Conservation (phyloP, 1,139 yeast species). For the Hansenula lynferdii region DNA sequence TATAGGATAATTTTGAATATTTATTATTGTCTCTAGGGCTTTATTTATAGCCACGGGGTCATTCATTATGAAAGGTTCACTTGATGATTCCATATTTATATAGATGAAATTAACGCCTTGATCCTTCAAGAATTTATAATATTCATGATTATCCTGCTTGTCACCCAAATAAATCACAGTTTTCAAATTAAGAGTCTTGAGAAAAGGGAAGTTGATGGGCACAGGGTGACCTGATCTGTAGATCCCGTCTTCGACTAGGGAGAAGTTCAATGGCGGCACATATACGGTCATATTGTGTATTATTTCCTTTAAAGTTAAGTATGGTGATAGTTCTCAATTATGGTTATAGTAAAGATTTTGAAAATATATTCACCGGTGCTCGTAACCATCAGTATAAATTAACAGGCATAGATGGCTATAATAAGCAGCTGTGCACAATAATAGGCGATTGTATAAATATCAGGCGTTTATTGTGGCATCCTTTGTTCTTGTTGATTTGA, state of each 20-base stretch:
- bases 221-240: conserved; percentile 95
- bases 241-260: conserved; percentile 81
- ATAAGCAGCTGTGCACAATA: too few relatives aligned
- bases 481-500: too few relatives aligned
- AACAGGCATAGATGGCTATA: too few relatives aligned
- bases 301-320: too few relatives aligned
- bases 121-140: conserved; percentile 58
- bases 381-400: too few relatives aligned
- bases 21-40: conserved; percentile 61
- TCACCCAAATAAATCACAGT: conserved; percentile 88
- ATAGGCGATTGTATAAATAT: too few relatives aligned
- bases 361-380: too few relatives aligned
- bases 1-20: conserved; percentile 76
- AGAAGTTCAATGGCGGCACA: conserved; percentile 90
- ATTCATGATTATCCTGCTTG: conserved; percentile 52
- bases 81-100: conserved; percentile 63
- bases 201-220: conserved; percentile 74
- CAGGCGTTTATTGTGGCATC: too few relatives aligned
- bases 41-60: conserved; percentile 52
- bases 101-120: conserved; percentile 55
- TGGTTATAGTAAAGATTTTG: too few relatives aligned
- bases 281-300: conserved; percentile 25
- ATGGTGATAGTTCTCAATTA: too few relatives aligned
- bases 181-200: conserved; percentile 57
- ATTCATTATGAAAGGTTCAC: conserved; percentile 65